Percentiles rank a stretch among this genome's conserved stretches.
These are phyloP conservation scores for Phytophthora constricta DNA, from an alignment of 352 stramenopile genomes.

Conservation along the genomic window DNA sequence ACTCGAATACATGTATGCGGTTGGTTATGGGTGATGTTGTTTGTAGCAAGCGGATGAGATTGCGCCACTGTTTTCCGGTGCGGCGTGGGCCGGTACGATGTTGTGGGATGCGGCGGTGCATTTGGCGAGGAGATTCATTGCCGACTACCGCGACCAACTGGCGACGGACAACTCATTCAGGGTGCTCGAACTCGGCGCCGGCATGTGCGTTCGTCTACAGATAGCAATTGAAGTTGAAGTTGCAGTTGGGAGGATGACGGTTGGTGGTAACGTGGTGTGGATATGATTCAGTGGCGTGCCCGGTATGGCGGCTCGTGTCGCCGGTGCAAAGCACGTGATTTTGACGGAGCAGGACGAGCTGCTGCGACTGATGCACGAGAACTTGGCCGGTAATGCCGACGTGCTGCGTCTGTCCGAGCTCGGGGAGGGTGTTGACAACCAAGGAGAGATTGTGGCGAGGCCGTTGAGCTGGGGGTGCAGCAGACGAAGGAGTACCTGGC, in stretches of 20 bases:
- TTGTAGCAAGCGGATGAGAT: constrained; percentile 85
- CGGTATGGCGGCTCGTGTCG: constrained; percentile 89
- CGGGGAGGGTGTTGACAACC: constrained; percentile 20
- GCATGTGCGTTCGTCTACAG: constrained; percentile 76
- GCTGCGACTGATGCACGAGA: constrained; percentile 83
- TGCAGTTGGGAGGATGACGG: neutral
- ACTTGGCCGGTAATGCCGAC: constrained; percentile 60
- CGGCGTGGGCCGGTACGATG: constrained; percentile 93
- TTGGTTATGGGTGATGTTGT: too few relatives aligned
- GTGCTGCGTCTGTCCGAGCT: constrained; percentile 40
- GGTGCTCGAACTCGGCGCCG: constrained; percentile 85
- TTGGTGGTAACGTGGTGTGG: neutral
- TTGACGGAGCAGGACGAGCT: constrained; percentile 93
- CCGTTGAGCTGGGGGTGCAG: constrained; percentile 83
- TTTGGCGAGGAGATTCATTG: constrained; percentile 62
- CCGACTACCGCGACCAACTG: constrained; percentile 51
- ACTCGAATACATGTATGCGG: constrained; percentile 11
- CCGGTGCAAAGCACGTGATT: constrained; percentile 85
- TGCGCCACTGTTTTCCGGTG: constrained; percentile 93
- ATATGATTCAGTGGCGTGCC: constrained; percentile 79
- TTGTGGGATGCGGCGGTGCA: constrained; percentile 88
- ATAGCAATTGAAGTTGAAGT: too few relatives aligned
- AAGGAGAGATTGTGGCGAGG: constrained; percentile 55
- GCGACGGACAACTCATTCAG: constrained; percentile 34
- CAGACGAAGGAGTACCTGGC: constrained; percentile 72